phyloP scores from a whole-genome alignment of 2,329 filamentous ascomycete species.

The Penicillium sp. region DNA sequence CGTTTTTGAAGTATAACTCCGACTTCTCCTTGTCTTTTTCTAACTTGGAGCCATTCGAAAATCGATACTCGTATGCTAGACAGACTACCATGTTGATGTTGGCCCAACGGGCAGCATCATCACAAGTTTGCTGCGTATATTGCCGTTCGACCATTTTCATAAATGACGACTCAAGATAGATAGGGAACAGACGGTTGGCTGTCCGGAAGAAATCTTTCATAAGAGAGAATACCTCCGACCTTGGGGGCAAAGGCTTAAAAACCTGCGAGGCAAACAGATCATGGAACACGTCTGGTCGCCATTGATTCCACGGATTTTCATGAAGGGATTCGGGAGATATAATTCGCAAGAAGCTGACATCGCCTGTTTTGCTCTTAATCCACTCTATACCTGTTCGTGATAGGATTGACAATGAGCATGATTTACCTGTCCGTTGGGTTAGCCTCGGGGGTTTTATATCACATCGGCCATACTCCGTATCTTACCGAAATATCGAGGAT shows the following conservation, averaged over 20 bases:
- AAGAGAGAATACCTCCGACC: constrained; percentile 79
- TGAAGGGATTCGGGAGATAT: constrained; percentile 77
- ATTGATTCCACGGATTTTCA: constrained; percentile 86
- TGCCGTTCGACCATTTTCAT: constrained; percentile 94
- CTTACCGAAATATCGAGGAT: constrained; percentile 74
- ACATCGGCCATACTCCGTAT: background rate
- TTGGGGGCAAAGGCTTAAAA: constrained; percentile 75
- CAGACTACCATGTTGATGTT: constrained; percentile 87
- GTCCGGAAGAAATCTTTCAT: constrained; percentile 92
- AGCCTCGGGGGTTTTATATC: background rate
- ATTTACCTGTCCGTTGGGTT: constrained; percentile 63
- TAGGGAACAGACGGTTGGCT: constrained; percentile 94
- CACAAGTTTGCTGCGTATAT: constrained; percentile 85
- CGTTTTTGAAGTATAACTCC: constrained; percentile 92
- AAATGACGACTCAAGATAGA: constrained; percentile 93
- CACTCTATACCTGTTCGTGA: constrained; percentile 94
- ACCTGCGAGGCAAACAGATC: constrained; percentile 82
- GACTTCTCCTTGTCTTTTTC: constrained; percentile 87
- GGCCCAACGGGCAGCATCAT: constrained; percentile 94
- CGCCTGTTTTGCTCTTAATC: constrained; percentile 95
- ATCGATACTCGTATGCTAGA: constrained; percentile 81
- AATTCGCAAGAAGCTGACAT: constrained; percentile 82
- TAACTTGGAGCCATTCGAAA: constrained; percentile 85
- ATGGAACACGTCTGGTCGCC: constrained; percentile 93
- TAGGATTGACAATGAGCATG: constrained; percentile 93